Conservation (phyloP, 108 stramenopile species). For the Cyclotella kingstonii region DNA sequence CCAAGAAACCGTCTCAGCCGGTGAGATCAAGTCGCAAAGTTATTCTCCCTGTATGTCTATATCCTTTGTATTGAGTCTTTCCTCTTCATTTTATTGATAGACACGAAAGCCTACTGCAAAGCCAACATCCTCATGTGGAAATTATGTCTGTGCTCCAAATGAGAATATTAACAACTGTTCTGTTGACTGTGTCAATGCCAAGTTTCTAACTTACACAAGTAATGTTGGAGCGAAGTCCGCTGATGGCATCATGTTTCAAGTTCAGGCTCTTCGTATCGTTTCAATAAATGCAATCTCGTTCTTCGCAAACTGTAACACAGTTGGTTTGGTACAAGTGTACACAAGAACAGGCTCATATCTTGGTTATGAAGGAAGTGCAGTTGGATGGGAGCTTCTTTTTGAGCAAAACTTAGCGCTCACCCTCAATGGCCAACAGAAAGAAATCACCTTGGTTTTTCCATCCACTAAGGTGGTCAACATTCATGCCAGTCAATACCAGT, state of each 20-base stretch:
- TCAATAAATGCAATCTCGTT: conserved; percentile 2
- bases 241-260: conserved; percentile 9
- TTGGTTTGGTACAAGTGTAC: conserved; percentile 13
- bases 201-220: not conserved
- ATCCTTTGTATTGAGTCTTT: no score
- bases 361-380: not conserved
- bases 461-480: not conserved
- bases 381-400: conserved; percentile 13
- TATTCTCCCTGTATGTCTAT: no score
- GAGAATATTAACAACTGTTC: conserved; percentile 5
- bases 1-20: no score
- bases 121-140: no score
- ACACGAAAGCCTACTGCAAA: no score
- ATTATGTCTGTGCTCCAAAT: not conserved
- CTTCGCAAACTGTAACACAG: not conserved
- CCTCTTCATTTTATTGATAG: no score
- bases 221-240: conserved; percentile 1
- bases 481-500: not conserved
- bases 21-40: no score
- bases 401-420: not conserved
- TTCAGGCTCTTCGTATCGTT: conserved; percentile 3
- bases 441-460: not conserved
- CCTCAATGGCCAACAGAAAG: not conserved
- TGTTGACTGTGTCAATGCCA: conserved; percentile 9
- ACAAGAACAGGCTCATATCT: conserved; percentile 2